Conservation (phyloP, 108 stramenopile genomes). For the Stephanodiscus triporus region DNA sequence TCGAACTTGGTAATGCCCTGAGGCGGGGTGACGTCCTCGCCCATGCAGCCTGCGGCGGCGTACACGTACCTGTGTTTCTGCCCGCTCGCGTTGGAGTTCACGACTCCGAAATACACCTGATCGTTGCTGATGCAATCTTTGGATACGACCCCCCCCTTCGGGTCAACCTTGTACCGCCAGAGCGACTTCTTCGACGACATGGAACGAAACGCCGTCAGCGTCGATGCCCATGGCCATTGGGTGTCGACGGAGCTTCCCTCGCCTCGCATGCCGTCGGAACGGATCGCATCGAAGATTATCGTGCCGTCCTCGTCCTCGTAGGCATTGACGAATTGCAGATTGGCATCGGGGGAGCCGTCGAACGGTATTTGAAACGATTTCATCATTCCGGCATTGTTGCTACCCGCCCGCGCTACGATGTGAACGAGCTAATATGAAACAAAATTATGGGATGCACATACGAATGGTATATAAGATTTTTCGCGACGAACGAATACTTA, state of each 20-base stretch:
- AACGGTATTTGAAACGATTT: slow-evolving; percentile 67
- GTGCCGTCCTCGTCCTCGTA: slow-evolving; percentile 71
- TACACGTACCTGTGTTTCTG: slow-evolving; percentile 65
- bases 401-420: slow-evolving; percentile 63
- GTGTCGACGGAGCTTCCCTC: slow-evolving; percentile 8
- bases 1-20: slow-evolving; percentile 82
- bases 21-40: slow-evolving; percentile 67
- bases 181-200: slow-evolving; percentile 63
- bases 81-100: slow-evolving; percentile 66
- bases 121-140: slow-evolving; percentile 58
- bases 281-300: slow-evolving; percentile 78
- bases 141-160: slow-evolving; percentile 48
- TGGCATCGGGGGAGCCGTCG: slow-evolving; percentile 67
- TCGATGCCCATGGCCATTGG: slow-evolving; percentile 73
- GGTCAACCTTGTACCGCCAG: slow-evolving; percentile 71
- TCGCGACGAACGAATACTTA: slow-evolving; percentile 18
- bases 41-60: slow-evolving; percentile 69
- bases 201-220: slow-evolving; percentile 56
- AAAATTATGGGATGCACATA: background rate
- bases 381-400: slow-evolving; percentile 36
- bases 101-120: slow-evolving; percentile 82
- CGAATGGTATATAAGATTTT: background rate
- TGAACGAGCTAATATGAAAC: slow-evolving; percentile 49
- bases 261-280: slow-evolving; percentile 23
- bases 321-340: slow-evolving; percentile 79